These are phyloP conservation scores for Rubroboletus satanas DNA, from an alignment of 768 basidiomycete species.

Conservation along the genomic window DNA sequence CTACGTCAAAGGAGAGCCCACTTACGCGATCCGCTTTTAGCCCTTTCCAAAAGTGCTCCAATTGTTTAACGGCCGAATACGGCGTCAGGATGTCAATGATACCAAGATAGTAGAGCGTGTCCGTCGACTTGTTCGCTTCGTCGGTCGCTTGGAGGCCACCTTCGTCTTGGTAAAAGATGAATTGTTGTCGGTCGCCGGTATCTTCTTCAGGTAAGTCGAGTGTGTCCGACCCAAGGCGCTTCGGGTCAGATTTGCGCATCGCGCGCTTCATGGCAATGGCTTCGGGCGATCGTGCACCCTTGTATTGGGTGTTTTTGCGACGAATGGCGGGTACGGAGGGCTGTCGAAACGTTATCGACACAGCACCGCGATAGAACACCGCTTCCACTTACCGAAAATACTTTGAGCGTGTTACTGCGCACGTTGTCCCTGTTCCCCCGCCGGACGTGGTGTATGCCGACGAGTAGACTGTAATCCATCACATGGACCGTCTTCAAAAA, in stretches of 20 bases:
- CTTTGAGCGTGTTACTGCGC: conserved; percentile 83
- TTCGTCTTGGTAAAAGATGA: conserved; percentile 96
- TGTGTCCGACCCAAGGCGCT: conserved; percentile 53
- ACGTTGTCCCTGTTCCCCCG: conserved; percentile 91
- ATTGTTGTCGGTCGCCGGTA: conserved; percentile 55
- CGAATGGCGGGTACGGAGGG: conserved; percentile 67
- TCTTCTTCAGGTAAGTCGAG: conserved; percentile 62
- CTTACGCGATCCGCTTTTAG: conserved; percentile 81
- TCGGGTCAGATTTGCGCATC: conserved; percentile 78
- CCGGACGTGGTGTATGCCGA: conserved; percentile 90
- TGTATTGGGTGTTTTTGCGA: conserved; percentile 56
- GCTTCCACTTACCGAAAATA: conserved; percentile 71
- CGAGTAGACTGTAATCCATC: conserved; percentile 95
- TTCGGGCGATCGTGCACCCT: conserved; percentile 58
- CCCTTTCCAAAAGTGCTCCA: conserved; percentile 93
- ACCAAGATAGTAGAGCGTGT: conserved; percentile 89
- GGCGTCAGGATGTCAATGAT: conserved; percentile 97
- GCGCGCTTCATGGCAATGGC: conserved; percentile 83
- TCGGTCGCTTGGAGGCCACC: conserved; percentile 89
- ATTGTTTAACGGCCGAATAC: conserved; percentile 68
- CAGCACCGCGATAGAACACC: neutral
- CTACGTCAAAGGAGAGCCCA: conserved; percentile 10
- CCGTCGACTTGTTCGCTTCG: conserved; percentile 69
- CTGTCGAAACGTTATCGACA: conserved; percentile 33
- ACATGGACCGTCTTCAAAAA: conserved; percentile 79